Evolutionary conservation across 2,329 filamentous ascomycete genomes (phyloP).

Genomic region (Apiospora malaysiana): DNA sequence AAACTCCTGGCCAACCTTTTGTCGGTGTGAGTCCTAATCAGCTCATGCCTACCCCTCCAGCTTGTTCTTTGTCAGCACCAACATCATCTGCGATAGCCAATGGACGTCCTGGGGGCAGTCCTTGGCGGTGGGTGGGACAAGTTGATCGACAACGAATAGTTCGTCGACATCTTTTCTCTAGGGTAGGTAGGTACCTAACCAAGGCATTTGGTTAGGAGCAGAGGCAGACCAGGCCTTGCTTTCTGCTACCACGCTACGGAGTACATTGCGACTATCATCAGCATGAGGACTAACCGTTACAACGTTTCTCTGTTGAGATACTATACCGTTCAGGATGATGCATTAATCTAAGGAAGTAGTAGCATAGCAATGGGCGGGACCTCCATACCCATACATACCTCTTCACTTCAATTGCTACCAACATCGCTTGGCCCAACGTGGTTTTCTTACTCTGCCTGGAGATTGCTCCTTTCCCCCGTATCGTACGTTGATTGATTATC

Average conservation of each 20-base stretch:
- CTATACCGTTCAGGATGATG: constrained; percentile 1
- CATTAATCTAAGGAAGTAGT: no score
- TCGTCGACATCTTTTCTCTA: neutral
- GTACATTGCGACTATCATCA: neutral
- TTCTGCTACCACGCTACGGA: neutral
- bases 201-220: neutral
- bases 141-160: constrained; percentile 7
- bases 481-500: neutral
- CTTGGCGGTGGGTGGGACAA: constrained; percentile 16
- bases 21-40: constrained; percentile 18
- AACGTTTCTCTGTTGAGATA: neutral
- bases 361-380: neutral
- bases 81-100: constrained; percentile 1
- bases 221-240: neutral
- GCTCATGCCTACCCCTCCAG: constrained; percentile 19
- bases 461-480: neutral
- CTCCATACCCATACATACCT: neutral
- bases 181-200: no score
- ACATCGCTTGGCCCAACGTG: neutral
- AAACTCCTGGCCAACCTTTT: constrained; percentile 1
- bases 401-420: neutral
- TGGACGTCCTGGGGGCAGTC: neutral
- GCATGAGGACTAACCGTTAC: neutral
- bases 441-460: neutral
- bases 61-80: constrained; percentile 14